Percentiles rank a stretch among this genome's conserved stretches.
Conservation (phyloP, 768 basidiomycete genomes). For the Panellus pusillus region DNA sequence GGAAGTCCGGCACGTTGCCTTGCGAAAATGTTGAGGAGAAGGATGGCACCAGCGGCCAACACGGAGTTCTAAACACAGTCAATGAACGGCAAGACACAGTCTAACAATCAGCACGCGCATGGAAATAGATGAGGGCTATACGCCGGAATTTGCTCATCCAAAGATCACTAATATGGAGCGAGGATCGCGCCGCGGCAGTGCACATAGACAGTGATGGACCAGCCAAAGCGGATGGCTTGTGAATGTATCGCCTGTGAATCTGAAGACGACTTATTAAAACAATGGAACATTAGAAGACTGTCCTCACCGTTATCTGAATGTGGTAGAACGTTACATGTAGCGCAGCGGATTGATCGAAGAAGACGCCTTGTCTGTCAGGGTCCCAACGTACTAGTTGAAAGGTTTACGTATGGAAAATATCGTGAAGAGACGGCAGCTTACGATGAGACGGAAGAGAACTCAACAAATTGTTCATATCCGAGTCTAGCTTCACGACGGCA, state of each 20-base stretch:
- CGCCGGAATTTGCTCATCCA: constrained; percentile 8
- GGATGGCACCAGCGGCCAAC: constrained; percentile 11
- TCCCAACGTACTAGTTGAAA: constrained; percentile 34
- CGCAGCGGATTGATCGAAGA: constrained; percentile 42
- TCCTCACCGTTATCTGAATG: constrained; percentile 55
- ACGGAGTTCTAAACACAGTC: constrained; percentile 4
- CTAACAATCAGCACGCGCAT: background rate
- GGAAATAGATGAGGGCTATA: background rate
- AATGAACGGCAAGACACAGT: no score
- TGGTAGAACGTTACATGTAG: constrained; percentile 43
- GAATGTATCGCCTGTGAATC: constrained; percentile 25
- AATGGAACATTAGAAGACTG: background rate
- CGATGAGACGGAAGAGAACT: constrained; percentile 48
- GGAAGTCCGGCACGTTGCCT: constrained; percentile 7
- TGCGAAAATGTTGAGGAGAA: constrained; percentile 10
- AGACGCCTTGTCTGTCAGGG: constrained; percentile 27
- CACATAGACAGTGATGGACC: constrained; percentile 18
- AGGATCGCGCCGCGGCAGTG: constrained; percentile 12
- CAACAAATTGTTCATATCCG: constrained; percentile 50
- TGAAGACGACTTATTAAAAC: background rate
- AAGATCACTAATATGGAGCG: constrained; percentile 2
- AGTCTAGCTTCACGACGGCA: constrained; percentile 51
- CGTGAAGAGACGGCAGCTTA: constrained; percentile 16
- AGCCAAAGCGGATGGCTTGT: constrained; percentile 1
- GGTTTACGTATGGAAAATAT: background rate